Conservation (phyloP, 2,329 filamentous ascomycete genomes). For the Myrmaecium sp. region DNA sequence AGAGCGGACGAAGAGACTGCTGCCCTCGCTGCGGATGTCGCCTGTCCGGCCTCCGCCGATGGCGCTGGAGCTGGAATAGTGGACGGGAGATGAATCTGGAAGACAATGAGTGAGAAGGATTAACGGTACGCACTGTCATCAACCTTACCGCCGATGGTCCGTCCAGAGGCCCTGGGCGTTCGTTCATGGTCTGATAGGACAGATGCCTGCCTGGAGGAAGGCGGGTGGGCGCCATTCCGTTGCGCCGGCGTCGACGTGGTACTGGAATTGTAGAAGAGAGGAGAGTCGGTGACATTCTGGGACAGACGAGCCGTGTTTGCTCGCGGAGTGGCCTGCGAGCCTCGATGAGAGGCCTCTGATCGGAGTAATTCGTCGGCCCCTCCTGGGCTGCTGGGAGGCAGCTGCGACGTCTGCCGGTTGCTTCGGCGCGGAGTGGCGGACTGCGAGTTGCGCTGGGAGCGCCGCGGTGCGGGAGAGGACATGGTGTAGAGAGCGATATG, state of each 20-base stretch:
- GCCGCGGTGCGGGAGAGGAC: constrained; percentile 44
- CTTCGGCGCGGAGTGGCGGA: constrained; percentile 38
- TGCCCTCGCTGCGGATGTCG: constrained; percentile 66
- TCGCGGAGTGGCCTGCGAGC: constrained; percentile 28
- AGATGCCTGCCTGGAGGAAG: too few relatives aligned
- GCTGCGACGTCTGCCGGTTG: constrained; percentile 37
- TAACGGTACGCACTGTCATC: background rate
- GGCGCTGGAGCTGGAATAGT: constrained; percentile 81
- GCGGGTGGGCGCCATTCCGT: too few relatives aligned
- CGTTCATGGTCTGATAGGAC: too few relatives aligned
- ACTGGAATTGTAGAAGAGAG: constrained; percentile 59
- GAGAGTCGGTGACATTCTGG: constrained; percentile 43
- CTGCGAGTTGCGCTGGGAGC: constrained; percentile 37
- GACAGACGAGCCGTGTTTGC: constrained; percentile 22
- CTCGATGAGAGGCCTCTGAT: constrained; percentile 24
- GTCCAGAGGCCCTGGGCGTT: constrained; percentile 51
- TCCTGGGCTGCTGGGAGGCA: constrained; percentile 32
- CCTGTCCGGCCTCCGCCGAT: constrained; percentile 36
- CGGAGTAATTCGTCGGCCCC: constrained; percentile 27
- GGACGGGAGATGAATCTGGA: constrained; percentile 78
- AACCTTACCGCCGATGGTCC: constrained; percentile 43
- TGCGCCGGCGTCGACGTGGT: too few relatives aligned
- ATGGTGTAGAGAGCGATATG: constrained; percentile 22
- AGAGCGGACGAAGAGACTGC: constrained; percentile 67
- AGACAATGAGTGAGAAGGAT: constrained; percentile 7